Conservation (phyloP, 352 stramenopile genomes). For the Globisporangium cylindrosporum region DNA sequence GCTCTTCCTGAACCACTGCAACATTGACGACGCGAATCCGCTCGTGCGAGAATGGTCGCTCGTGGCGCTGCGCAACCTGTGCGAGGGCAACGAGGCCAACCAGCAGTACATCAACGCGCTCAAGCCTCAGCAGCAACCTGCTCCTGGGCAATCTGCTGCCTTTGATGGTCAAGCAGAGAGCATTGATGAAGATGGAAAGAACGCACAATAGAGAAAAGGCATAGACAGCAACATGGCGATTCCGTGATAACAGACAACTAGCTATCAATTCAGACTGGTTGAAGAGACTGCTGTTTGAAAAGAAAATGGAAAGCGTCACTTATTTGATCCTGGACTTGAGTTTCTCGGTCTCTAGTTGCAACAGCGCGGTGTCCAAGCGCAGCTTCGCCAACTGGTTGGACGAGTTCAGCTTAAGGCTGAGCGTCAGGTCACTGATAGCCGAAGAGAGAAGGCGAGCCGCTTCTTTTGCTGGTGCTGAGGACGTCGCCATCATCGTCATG, state of each 20-base stretch:
- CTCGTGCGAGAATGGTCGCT: conserved; percentile 89
- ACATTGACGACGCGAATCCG: conserved; percentile 85
- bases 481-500: conserved; percentile 11
- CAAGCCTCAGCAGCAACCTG: conserved; percentile 50
- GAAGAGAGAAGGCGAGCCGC: neutral
- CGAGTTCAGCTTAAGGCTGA: conserved; percentile 11
- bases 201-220: neutral
- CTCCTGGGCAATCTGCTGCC: neutral
- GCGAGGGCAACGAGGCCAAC: conserved; percentile 80
- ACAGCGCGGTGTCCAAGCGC: conserved; percentile 15
- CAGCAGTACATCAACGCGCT: conserved; percentile 63
- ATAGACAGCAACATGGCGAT: neutral
- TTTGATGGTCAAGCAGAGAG: neutral
- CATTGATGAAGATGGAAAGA: neutral
- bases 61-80: conserved; percentile 86
- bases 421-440: conserved; percentile 11
- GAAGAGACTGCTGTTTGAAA: neutral
- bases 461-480: neutral
- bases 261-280: neutral
- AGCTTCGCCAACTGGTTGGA: conserved; percentile 9
- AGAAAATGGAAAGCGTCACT: neutral
- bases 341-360: conserved; percentile 20
- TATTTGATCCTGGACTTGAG: conserved; percentile 2
- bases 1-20: conserved; percentile 89
- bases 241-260: neutral